Evolutionary conservation across 495 filamentous ascomycete species (phyloP).

Genomic region (Annulohypoxylon maeteangense): DNA sequence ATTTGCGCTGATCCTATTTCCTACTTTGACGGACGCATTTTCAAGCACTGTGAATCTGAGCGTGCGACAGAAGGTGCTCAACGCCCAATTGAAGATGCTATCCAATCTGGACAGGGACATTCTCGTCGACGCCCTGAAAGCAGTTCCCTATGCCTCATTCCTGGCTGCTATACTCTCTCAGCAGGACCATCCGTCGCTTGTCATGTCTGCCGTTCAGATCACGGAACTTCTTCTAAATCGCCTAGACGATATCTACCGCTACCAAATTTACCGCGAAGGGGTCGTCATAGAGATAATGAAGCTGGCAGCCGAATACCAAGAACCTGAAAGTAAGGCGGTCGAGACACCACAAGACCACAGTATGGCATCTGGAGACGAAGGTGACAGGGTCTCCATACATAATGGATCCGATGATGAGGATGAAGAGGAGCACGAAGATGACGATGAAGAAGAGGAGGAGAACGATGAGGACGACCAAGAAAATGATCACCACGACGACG

Average conservation of each 20-base stretch:
- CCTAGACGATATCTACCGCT: conserved; percentile 86
- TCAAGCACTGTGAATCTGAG: conserved; percentile 98
- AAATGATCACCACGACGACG: conserved; percentile 64
- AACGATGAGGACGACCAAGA: conserved; percentile 64
- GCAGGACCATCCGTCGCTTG: conserved; percentile 88
- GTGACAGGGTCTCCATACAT: conserved; percentile 61
- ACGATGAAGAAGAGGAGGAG: conserved; percentile 67
- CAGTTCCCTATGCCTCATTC: conserved; percentile 97
- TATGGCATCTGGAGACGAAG: conserved; percentile 60
- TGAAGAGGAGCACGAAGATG: conserved; percentile 59
- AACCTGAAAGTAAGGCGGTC: conserved; percentile 41
- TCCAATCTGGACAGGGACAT: conserved; percentile 89
- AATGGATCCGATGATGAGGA: conserved; percentile 64
- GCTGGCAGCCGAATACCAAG: conserved; percentile 63
- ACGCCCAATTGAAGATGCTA: conserved; percentile 96
- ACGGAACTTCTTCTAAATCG: conserved; percentile 87
- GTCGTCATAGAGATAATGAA: conserved; percentile 92
- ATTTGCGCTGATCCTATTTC: conserved; percentile 94
- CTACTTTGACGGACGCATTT: conserved; percentile 95
- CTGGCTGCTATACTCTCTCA: conserved; percentile 95
- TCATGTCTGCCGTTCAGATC: conserved; percentile 86
- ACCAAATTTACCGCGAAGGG: conserved; percentile 97
- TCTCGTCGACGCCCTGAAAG: conserved; percentile 85
- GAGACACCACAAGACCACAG: conserved; percentile 61
- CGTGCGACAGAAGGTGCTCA: conserved; percentile 96